Conservation (phyloP, 345 rosid genomes). For the Lepidium africanum region DNA sequence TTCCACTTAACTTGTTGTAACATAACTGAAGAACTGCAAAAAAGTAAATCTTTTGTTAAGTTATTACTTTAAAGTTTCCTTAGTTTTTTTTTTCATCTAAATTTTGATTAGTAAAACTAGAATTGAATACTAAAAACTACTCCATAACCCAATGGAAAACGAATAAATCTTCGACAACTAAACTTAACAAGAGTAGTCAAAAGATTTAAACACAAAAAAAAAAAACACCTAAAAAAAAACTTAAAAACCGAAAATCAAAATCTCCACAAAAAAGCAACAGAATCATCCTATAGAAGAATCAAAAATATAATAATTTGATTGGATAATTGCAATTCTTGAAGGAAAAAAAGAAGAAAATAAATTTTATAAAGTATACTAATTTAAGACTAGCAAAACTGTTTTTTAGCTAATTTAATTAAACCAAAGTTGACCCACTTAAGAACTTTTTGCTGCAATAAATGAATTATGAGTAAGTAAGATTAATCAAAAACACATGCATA, state of each 20-base stretch:
- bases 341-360: not conserved
- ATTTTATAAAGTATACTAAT: not conserved
- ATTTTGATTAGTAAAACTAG: not conserved
- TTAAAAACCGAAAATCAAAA: too few species aligned
- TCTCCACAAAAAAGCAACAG: too few species aligned
- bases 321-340: not conserved
- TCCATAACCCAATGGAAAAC: too few species aligned
- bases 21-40: constrained; percentile 80
- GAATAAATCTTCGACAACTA: too few species aligned
- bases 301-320: not conserved
- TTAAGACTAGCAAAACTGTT: not conserved
- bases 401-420: not conserved
- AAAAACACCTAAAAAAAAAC: too few species aligned
- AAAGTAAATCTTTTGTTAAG: not conserved
- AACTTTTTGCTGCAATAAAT: constrained; percentile 6
- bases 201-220: too few species aligned
- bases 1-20: constrained; percentile 71
- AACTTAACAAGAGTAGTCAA: too few species aligned
- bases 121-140: not conserved
- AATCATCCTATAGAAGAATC: too few species aligned
- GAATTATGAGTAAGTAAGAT: not conserved
- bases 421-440: constrained; percentile 7
- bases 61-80: not conserved
- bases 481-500: constrained; percentile 18
- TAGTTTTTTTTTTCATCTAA: too few species aligned